phyloP scores from a whole-genome alignment of 805 yeast species.

The Kuraishia floccosa region DNA sequence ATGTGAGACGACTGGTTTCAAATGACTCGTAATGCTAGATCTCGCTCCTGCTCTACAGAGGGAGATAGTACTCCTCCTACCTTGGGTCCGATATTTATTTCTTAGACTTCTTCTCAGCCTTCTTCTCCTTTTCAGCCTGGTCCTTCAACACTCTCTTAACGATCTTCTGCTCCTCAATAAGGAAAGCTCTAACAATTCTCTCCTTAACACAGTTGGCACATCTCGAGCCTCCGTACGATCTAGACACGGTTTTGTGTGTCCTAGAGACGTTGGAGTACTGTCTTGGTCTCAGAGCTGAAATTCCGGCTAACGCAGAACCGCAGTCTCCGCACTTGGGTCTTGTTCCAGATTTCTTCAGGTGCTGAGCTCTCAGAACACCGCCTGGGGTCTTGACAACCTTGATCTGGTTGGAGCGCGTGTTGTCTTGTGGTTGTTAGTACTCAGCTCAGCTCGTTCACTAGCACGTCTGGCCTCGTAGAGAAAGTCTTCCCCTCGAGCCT shows the following conservation, averaged over 20 bases:
- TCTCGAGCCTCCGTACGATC: slow-evolving; percentile 99
- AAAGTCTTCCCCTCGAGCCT: too few species aligned
- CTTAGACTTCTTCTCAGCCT: slow-evolving; percentile 34
- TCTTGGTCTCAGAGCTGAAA: slow-evolving; percentile 96
- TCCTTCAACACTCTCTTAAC: slow-evolving; percentile 99
- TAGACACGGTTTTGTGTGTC: slow-evolving; percentile 96
- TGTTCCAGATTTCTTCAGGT: slow-evolving; percentile 84
- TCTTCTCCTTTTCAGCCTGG: slow-evolving; percentile 73
- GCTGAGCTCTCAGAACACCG: slow-evolving; percentile 97
- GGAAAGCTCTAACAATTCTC: slow-evolving; percentile 98
- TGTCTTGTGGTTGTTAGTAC: slow-evolving; percentile 36
- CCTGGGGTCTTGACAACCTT: slow-evolving; percentile 99
- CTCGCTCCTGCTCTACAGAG: too few species aligned
- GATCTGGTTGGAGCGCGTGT: slow-evolving; percentile 99
- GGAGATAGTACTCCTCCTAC: too few species aligned
- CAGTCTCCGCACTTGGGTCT: slow-evolving; percentile 87
- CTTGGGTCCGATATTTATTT: slow-evolving; percentile 9
- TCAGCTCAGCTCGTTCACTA: too few species aligned
- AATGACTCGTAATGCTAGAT: too few species aligned
- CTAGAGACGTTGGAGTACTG: slow-evolving; percentile 90
- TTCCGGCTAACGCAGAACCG: slow-evolving; percentile 54
- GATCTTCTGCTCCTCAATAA: slow-evolving; percentile 99
- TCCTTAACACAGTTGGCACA: slow-evolving; percentile 99
- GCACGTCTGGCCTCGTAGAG: too few species aligned
- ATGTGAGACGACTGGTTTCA: too few species aligned